Percentiles rank a stretch among this genome's conserved stretches.
Evolutionary conservation across 345 rosid species (phyloP).

Genomic region (Rhodamnia argentea): DNA sequence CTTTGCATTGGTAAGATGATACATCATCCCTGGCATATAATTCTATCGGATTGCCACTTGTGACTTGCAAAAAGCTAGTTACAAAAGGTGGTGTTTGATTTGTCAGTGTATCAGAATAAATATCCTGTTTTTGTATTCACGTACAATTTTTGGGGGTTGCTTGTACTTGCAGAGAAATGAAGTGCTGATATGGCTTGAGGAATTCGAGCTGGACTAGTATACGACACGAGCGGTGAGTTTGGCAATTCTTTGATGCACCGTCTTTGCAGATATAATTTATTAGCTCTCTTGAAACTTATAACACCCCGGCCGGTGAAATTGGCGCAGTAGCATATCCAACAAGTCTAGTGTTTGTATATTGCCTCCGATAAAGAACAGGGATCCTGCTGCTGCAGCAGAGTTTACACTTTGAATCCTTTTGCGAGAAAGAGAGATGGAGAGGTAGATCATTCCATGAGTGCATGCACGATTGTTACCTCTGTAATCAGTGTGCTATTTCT

Average conservation of each 20-base stretch:
- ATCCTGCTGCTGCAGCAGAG: not conserved
- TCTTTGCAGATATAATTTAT: not conserved
- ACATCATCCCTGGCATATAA: not conserved
- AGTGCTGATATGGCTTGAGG: constrained; percentile 8
- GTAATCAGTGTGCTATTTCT: not conserved
- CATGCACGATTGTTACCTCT: not conserved
- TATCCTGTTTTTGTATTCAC: not conserved
- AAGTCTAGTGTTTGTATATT: not conserved
- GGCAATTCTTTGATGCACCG: not conserved
- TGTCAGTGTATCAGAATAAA: not conserved
- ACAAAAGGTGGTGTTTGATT: not conserved
- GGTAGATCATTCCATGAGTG: not conserved
- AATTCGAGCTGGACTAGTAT: not conserved
- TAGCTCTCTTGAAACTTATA: not conserved
- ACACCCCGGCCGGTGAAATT: not conserved
- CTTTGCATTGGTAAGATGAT: constrained; percentile 49
- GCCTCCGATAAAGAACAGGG: not conserved
- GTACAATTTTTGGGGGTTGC: not conserved
- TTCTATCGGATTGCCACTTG: not conserved
- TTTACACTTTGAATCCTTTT: not conserved
- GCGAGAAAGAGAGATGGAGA: not conserved
- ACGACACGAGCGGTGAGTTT: not conserved
- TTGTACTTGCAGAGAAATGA: not conserved
- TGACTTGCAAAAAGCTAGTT: not conserved
- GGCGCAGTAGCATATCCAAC: not conserved